phyloP scores from a whole-genome alignment of 176 grass and related monocot species.

The Cymbopogon citratus region DNA sequence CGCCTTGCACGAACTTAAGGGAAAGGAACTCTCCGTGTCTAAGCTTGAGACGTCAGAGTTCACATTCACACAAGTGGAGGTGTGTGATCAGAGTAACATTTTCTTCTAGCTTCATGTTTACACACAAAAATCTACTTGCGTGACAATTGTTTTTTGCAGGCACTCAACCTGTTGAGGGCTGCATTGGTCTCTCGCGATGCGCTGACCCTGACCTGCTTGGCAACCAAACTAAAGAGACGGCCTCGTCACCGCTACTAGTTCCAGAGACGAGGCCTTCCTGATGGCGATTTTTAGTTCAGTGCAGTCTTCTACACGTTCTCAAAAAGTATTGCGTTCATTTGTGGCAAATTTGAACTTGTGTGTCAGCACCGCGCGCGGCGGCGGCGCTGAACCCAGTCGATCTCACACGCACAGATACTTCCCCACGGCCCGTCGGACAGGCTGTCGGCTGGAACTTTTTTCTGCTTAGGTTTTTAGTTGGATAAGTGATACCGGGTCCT shows the following conservation, averaged over 20 bases:
- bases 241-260: background rate
- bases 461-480: too few species aligned
- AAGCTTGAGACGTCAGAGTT: background rate
- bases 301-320: too few species aligned
- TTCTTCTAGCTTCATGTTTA: background rate
- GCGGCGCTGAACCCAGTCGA: too few species aligned
- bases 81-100: background rate
- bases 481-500: too few species aligned
- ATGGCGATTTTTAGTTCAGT: background rate
- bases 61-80: background rate
- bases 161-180: background rate
- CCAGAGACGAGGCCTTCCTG: background rate
- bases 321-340: background rate
- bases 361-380: too few species aligned
- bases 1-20: background rate
- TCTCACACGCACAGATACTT: too few species aligned
- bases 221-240: background rate
- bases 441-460: too few species aligned
- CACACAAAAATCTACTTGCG: background rate
- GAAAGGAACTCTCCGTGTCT: background rate
- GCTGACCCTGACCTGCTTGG: background rate
- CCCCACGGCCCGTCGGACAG: too few species aligned
- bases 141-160: background rate
- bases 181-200: background rate
- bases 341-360: background rate